Evolutionary conservation across 1,284 basidiomycete genomes (phyloP), one percentile per base, ranked within the genome.

Genomic region (Athelia psychrophila): DNA sequence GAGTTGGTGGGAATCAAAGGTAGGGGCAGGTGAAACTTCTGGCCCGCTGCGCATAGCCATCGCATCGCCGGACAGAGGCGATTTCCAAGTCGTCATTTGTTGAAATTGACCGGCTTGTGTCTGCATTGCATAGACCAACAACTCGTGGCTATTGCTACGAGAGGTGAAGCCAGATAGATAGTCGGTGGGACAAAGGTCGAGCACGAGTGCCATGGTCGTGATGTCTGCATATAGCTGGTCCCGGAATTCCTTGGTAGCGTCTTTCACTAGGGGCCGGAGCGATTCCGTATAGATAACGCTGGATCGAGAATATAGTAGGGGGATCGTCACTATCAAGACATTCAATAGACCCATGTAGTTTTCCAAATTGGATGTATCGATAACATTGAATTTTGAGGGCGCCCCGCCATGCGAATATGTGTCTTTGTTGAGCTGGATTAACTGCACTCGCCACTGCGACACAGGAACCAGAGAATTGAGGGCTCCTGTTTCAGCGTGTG

Each of bases 281-380:
- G 70, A 63, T 55, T 80, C 75, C 0, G 77, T 80, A 56, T 75
- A 72, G 4, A 81, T 51, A 1, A 69, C 66, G 1, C 70, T 58
- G 0, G 62, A 65, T 1, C 56, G 58, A 9, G 54, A 55, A n/a
- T 5, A 42, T 30, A 80, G 67, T 6, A 80, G 59, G 42, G 78
- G 68, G 30, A 54, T 38, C 1, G 71, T 60, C n/a, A 62, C 64
- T 6, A 74, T 49, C 25, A 83, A 62, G 19, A 82, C 53, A 55
- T 83, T 83, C n/a, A 81, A 52, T 16, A 80, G 60, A 0, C 80
- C 80, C 1, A 77, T 35, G 49, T 78, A 71, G 57, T 82, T 79
- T 15, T 64, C 59, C n/a, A 82, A 54, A 52, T 80, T 81, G 19
- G 80, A 81, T 0, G 80, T 79, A 40, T 83, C 78, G 51, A 83